Conservation (phyloP, 2,329 filamentous ascomycete genomes). For the Seiridium cupressi region DNA sequence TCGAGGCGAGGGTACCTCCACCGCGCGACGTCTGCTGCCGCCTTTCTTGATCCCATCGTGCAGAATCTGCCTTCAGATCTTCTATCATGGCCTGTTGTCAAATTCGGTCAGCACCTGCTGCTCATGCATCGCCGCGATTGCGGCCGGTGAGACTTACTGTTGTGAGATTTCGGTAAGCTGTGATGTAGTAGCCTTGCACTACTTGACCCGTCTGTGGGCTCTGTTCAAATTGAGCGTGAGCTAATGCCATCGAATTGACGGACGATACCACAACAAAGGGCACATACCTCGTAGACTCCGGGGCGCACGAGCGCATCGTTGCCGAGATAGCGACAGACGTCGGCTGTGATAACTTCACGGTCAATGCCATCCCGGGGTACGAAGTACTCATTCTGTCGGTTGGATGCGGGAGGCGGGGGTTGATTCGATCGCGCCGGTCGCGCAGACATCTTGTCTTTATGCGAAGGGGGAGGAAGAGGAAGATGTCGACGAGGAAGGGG, state of each 20-base stretch:
- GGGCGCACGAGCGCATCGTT: conserved; percentile 79
- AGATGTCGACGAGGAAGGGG: conserved; percentile 5
- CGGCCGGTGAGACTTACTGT: conserved; percentile 53
- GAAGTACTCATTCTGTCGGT: conserved; percentile 74
- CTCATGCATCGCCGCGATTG: neutral
- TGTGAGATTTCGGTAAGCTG: conserved; percentile 75
- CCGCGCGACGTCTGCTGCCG: conserved; percentile 53
- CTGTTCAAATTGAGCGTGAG: conserved; percentile 30
- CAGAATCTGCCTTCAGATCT: conserved; percentile 60
- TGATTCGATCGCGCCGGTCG: conserved; percentile 31
- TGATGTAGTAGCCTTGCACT: conserved; percentile 73
- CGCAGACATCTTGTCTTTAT: conserved; percentile 32
- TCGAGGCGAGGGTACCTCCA: conserved; percentile 58
- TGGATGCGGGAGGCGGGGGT: conserved; percentile 36
- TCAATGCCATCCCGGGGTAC: conserved; percentile 78
- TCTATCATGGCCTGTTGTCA: conserved; percentile 58
- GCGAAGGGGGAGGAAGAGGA: conserved; percentile 7
- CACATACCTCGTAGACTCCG: conserved; percentile 66
- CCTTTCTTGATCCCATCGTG: conserved; percentile 60
- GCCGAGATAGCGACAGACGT: conserved; percentile 81
- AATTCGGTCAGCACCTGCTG: conserved; percentile 16
- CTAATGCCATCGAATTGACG: conserved; percentile 2
- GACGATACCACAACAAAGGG: conserved; percentile 6
- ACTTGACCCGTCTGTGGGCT: conserved; percentile 57
- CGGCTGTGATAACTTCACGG: conserved; percentile 79